Evolutionary conservation across 352 stramenopile species (phyloP).

Genomic region (Phytophthora meadii): DNA sequence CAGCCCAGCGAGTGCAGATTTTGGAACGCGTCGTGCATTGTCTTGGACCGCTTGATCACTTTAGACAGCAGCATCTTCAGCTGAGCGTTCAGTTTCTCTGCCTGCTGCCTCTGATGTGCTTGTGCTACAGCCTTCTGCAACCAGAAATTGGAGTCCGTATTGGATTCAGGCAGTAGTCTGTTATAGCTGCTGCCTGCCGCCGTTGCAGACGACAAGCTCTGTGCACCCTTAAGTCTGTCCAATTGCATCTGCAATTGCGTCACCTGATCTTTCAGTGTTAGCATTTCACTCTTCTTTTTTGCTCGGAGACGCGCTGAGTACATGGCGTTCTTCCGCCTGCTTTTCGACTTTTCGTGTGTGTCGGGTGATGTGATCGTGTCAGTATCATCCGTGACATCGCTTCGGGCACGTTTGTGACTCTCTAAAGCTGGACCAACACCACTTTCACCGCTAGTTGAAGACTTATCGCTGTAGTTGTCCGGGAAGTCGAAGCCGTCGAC

Average conservation of each 20-base stretch:
- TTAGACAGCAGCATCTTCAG: slow-evolving; percentile 21
- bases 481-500: slow-evolving; percentile 32
- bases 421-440: background rate
- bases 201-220: background rate
- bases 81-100: slow-evolving; percentile 24
- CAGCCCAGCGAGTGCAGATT: slow-evolving; percentile 19
- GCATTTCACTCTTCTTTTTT: slow-evolving; percentile 37
- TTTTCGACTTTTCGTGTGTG: slow-evolving; percentile 18
- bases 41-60: slow-evolving; percentile 18
- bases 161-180: background rate
- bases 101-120: slow-evolving; percentile 19
- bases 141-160: slow-evolving; percentile 8
- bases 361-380: background rate
- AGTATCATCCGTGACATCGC: background rate
- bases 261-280: slow-evolving; percentile 24
- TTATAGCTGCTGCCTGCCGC: background rate
- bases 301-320: slow-evolving; percentile 27
- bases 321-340: slow-evolving; percentile 25
- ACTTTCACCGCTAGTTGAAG: slow-evolving; percentile 11
- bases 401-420: slow-evolving; percentile 13
- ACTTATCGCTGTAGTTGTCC: slow-evolving; percentile 4
- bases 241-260: slow-evolving; percentile 28
- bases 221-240: slow-evolving; percentile 21
- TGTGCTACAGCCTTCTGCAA: slow-evolving; percentile 19
- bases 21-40: slow-evolving; percentile 20